These are phyloP conservation scores for Didymella keratinophila DNA, from an alignment of 2,329 filamentous ascomycete genomes.

Conservation along the genomic window DNA sequence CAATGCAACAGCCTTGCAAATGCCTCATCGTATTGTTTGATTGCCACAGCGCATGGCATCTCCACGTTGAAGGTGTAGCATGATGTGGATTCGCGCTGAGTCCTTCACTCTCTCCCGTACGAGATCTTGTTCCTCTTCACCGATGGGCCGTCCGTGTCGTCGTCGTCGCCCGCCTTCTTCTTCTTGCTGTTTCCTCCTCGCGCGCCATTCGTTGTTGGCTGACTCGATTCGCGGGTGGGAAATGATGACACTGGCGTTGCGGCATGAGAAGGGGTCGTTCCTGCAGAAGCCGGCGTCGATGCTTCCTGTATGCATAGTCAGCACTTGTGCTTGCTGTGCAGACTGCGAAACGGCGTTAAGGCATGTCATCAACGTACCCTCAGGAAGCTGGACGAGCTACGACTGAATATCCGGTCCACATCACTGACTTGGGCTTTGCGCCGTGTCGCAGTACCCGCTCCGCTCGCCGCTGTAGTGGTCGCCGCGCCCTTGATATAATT, in stretches of 20 bases:
- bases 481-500: conserved; percentile 92
- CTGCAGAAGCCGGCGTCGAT: conserved; percentile 49
- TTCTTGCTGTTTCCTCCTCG: conserved; percentile 57
- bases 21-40: conserved; percentile 17
- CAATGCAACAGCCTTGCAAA: conserved; percentile 26
- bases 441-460: conserved; percentile 58
- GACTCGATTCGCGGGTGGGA: conserved; percentile 56
- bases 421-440: conserved; percentile 70
- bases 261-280: conserved; percentile 56
- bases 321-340: conserved; percentile 11
- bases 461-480: conserved; percentile 61
- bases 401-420: conserved; percentile 74
- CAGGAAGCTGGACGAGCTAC: conserved; percentile 52
- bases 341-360: not conserved
- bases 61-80: conserved; percentile 2
- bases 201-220: conserved; percentile 51
- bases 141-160: conserved; percentile 56
- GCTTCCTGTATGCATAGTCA: conserved; percentile 46
- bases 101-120: conserved; percentile 56
- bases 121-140: conserved; percentile 59
- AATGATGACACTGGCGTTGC: conserved; percentile 58
- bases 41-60: conserved; percentile 14
- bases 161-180: conserved; percentile 54
- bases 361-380: conserved; percentile 38
- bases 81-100: conserved; percentile 3